Evolutionary conservation across 2,329 filamentous ascomycete species (phyloP).

Genomic region (Alternaria panax): DNA sequence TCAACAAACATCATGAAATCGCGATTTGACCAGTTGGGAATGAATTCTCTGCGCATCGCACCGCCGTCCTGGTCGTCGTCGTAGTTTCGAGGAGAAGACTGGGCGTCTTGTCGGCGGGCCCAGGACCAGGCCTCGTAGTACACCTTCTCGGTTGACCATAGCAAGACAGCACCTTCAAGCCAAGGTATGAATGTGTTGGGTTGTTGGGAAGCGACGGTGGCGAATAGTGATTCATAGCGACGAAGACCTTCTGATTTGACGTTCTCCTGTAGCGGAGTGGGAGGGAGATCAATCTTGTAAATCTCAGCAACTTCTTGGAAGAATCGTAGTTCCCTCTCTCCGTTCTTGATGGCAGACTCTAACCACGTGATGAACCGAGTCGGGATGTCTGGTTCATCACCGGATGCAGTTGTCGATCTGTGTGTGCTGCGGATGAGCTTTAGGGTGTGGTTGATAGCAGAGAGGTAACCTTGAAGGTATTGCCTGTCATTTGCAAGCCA

Average conservation of each 20-base stretch:
- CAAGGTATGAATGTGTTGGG: constrained; percentile 36
- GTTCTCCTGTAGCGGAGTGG: constrained; percentile 18
- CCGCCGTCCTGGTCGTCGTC: constrained; percentile 68
- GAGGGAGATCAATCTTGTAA: constrained; percentile 33
- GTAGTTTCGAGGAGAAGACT: constrained; percentile 26
- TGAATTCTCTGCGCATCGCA: constrained; percentile 69
- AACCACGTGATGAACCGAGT: constrained; percentile 40
- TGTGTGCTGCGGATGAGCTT: constrained; percentile 23
- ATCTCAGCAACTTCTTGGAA: constrained; percentile 42
- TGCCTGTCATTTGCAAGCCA: constrained; percentile 47
- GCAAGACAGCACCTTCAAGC: constrained; percentile 43
- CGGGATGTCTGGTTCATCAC: constrained; percentile 28
- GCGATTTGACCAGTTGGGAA: constrained; percentile 71
- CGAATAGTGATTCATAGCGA: constrained; percentile 41
- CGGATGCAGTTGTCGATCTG: constrained; percentile 20
- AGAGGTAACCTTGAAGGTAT: constrained; percentile 45
- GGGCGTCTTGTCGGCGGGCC: constrained; percentile 36
- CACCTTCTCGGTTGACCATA: constrained; percentile 47
- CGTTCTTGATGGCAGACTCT: constrained; percentile 42
- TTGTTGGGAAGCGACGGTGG: constrained; percentile 9
- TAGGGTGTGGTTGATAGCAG: constrained; percentile 33
- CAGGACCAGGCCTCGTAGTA: constrained; percentile 47
- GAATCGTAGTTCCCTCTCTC: constrained; percentile 40
- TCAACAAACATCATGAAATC: constrained; percentile 69
- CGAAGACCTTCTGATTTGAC: constrained; percentile 38